phyloP scores from a whole-genome alignment of 495 filamentous ascomycete genomes.

The Glutinoglossum americanum region DNA sequence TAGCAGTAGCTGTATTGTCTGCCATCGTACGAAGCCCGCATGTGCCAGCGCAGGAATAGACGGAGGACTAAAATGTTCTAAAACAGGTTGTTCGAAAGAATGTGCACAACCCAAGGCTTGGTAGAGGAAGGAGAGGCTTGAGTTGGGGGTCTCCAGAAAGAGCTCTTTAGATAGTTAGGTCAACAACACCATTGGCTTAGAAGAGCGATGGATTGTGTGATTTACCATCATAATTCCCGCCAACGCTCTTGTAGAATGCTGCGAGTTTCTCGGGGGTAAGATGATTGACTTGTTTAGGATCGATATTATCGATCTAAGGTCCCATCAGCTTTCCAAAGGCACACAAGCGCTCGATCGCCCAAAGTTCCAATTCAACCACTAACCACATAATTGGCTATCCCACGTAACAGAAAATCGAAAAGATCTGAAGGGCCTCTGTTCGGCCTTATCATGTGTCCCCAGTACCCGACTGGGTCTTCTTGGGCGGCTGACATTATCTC shows the following conservation, averaged over 20 bases:
- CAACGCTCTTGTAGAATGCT: slow-evolving; percentile 68
- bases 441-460: slow-evolving; percentile 64
- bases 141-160: slow-evolving; percentile 55
- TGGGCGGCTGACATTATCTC: background rate
- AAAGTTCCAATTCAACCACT: slow-evolving; percentile 14
- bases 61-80: slow-evolving; percentile 50
- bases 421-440: slow-evolving; percentile 58
- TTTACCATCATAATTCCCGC: slow-evolving; percentile 60
- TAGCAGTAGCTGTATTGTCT: slow-evolving; percentile 76
- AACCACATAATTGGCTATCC: slow-evolving; percentile 68
- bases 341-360: background rate
- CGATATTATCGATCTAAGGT: slow-evolving; percentile 35
- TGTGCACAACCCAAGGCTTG: slow-evolving; percentile 78
- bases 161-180: slow-evolving; percentile 20
- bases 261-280: slow-evolving; percentile 70
- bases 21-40: slow-evolving; percentile 79
- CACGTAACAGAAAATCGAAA: slow-evolving; percentile 56
- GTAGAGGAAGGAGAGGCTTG: slow-evolving; percentile 75
- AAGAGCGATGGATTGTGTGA: slow-evolving; percentile 18
- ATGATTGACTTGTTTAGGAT: slow-evolving; percentile 37
- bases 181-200: background rate
- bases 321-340: background rate
- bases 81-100: slow-evolving; percentile 40
- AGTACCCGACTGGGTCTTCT: slow-evolving; percentile 25
- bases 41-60: slow-evolving; percentile 61